Evolutionary conservation across 2,329 filamentous ascomycete genomes (phyloP), one percentile per base, ranked within the genome.

Genomic region (Elsinoe batatas): DNA sequence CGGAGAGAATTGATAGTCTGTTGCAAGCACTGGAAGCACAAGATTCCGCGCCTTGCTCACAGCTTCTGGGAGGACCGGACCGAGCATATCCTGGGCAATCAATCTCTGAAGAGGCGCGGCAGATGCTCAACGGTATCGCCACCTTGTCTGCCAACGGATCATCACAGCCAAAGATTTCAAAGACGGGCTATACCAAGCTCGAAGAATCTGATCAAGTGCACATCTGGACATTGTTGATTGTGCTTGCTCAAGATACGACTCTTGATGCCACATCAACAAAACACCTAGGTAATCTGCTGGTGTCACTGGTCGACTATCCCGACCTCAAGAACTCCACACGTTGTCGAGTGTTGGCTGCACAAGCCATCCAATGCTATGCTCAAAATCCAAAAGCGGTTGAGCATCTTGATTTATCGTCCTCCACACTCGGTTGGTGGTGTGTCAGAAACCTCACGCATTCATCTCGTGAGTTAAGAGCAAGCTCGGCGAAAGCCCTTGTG

Each of bases 371-470:
- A 61, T 81, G 83, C 44, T 72, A 93, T 38, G 76, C 87, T 22
- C 76, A 79, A 47, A 89, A 95, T 68, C 82, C 82, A 3, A 72
- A 75, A 13, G 76, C 81, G 53, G 60, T 73, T 0, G 74, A 76
- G 3, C 74, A 87, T 54, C 71, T 91, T 30, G 81, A 87, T 60
- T 72, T 96, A 2, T 80, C 84, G 57, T 74, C 72, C 1, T 90
- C 88, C 7, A 68, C 72, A 0, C 72, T 88, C 38, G 90, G 88
- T 0, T 84, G 91, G 64, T 91, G 88, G 80, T 91, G 89, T 64
- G 72, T 96, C 3, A 81, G 85, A 61, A 88, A 86, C 0, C 74
- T 97, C 37, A 84, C 85, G 60, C 95, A 91, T 68, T 94, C 91
- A 1, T 70, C 89, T 17, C 81, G 91, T 65, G 93, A 97, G 67